phyloP scores from a whole-genome alignment of 148 eudicot genomes.

The Euryodendron excelsum region DNA sequence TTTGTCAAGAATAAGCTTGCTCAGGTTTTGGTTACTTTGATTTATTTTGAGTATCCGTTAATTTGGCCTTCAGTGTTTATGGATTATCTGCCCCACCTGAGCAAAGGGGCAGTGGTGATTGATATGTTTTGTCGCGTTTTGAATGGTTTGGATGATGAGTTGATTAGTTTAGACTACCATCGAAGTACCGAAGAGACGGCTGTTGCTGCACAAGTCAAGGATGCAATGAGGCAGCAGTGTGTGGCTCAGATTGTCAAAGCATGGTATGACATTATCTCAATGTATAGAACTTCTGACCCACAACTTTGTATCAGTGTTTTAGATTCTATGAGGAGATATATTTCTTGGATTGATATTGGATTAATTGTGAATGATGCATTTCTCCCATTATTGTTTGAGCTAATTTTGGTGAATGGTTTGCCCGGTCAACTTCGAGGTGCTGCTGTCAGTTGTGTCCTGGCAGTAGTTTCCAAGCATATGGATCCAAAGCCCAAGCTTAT shows the following conservation, averaged over 20 bases:
- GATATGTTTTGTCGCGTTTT: slow-evolving; percentile 96
- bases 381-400: slow-evolving; percentile 65
- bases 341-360: slow-evolving; percentile 93
- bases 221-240: slow-evolving; percentile 96
- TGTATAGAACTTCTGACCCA: slow-evolving; percentile 73
- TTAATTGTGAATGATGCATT: slow-evolving; percentile 72
- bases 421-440: slow-evolving; percentile 71
- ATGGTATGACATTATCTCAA: slow-evolving; percentile 71
- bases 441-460: slow-evolving; percentile 69
- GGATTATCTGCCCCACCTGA: slow-evolving; percentile 64
- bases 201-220: slow-evolving; percentile 68
- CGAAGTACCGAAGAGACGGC: slow-evolving; percentile 60
- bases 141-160: slow-evolving; percentile 86
- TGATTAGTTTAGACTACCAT: slow-evolving; percentile 85
- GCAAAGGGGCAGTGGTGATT: slow-evolving; percentile 69
- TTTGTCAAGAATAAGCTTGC: slow-evolving; percentile 93
- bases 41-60: slow-evolving; percentile 75
- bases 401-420: slow-evolving; percentile 62
- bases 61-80: slow-evolving; percentile 76
- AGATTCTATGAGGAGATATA: slow-evolving; percentile 77
- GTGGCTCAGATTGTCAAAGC: slow-evolving; percentile 67
- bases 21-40: slow-evolving; percentile 75
- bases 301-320: slow-evolving; percentile 70
- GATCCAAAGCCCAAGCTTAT: slow-evolving; percentile 67
- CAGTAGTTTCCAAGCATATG: slow-evolving; percentile 86